A percentile compares a stretch with the other conserved stretches of the same genome.
Evolutionary conservation across 805 yeast genomes (phyloP).

Genomic region (Cephaloascus albidus): DNA sequence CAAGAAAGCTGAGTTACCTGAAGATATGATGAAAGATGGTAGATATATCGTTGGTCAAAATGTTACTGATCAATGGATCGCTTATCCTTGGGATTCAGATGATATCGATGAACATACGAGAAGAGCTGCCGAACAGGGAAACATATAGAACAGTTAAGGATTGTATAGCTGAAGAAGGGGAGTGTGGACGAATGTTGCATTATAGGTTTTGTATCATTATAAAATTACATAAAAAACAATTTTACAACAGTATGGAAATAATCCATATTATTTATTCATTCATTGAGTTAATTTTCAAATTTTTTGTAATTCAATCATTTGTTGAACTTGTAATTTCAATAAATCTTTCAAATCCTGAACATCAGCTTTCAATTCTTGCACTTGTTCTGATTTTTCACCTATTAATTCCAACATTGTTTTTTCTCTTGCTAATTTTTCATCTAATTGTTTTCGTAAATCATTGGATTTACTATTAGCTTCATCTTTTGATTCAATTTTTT

Average conservation of each 20-base stretch:
- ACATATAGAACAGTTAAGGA: too few species aligned
- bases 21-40: constrained; percentile 50
- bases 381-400: constrained; percentile 83
- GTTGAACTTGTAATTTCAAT: constrained; percentile 77
- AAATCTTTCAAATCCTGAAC: constrained; percentile 83
- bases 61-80: constrained; percentile 75
- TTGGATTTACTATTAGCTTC: constrained; percentile 14
- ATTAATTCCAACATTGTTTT: constrained; percentile 57
- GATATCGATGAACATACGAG: constrained; percentile 75
- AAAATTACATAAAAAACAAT: too few species aligned
- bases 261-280: too few species aligned
- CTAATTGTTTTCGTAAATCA: constrained; percentile 17
- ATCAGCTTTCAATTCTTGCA: constrained; percentile 81
- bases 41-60: constrained; percentile 67
- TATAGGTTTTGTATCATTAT: too few species aligned
- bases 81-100: constrained; percentile 84
- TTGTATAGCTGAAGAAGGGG: too few species aligned
- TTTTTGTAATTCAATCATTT: constrained; percentile 60
- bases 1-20: constrained; percentile 67
- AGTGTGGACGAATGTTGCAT: too few species aligned
- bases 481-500: constrained; percentile 39
- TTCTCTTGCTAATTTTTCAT: constrained; percentile 26
- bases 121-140: constrained; percentile 58
- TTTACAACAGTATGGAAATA: too few species aligned
- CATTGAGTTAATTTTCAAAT: too few species aligned